Evolutionary conservation across 768 basidiomycete species (phyloP).

Genomic region (Lyophyllum semitale): DNA sequence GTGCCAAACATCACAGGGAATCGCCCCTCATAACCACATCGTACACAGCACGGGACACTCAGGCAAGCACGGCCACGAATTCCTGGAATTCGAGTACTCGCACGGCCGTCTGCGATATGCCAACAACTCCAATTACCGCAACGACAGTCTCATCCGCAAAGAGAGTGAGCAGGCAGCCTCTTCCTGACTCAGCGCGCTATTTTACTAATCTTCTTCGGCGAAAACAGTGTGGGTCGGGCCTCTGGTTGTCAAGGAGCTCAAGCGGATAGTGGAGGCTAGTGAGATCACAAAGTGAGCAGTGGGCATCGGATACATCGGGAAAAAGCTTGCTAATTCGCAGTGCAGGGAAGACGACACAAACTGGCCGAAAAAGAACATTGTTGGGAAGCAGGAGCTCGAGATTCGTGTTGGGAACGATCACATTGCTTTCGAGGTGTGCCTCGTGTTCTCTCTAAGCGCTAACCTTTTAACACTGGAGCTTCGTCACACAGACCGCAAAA

Average conservation of each 20-base stretch:
- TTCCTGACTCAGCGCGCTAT: neutral
- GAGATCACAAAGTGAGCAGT: conserved; percentile 87
- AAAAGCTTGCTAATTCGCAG: neutral
- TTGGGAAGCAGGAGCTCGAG: conserved; percentile 97
- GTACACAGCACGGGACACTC: conserved; percentile 88
- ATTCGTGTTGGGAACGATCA: conserved; percentile 93
- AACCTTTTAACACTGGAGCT: neutral
- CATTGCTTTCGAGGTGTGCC: conserved; percentile 89
- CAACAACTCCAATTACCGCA: conserved; percentile 99
- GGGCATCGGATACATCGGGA: neutral
- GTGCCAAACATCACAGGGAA: neutral
- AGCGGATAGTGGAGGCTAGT: conserved; percentile 88
- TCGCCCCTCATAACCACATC: neutral
- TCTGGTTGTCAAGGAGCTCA: conserved; percentile 90
- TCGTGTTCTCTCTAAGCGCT: neutral
- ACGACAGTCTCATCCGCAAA: conserved; percentile 97
- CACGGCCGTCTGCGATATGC: conserved; percentile 96
- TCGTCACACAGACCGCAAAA: conserved; percentile 80
- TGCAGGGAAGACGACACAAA: conserved; percentile 94
- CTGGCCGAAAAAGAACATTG: conserved; percentile 99
- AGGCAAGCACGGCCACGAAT: conserved; percentile 97
- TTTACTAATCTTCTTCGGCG: neutral
- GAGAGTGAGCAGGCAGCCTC: conserved; percentile 74
- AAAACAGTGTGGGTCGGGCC: conserved; percentile 90
- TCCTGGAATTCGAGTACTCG: conserved; percentile 97